Base-by-base conservation (phyloP, 2,329 filamentous ascomycete species). In the Trichoderma sp. region DNA sequence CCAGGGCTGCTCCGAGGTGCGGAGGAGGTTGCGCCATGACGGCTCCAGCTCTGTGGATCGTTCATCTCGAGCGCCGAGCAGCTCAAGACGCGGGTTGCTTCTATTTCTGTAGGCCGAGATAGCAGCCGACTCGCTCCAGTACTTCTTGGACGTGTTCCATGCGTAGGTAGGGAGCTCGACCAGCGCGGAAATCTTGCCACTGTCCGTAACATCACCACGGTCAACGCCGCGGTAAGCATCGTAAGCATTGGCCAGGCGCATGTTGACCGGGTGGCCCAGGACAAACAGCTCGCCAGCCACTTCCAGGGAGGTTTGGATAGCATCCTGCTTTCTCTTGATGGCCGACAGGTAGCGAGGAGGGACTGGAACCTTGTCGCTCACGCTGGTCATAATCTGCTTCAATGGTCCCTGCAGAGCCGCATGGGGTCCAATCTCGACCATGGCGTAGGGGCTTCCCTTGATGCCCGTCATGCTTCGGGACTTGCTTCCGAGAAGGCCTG, bases 81-180 rank as follows among this genome's bases (percentile, higher is more conserved):
- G 73, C 66, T 83, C 81, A 56, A 82, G 79, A 0, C 79, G 75
- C 0, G 77, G 73, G 53, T 78, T 75, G 49, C 71, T 71, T 11
- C 79, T 75, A 62, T 76, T 72, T 11, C 78, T 74, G 66, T 76
- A 75, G 29, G 76, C 74, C 11, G 71, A 64, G 47, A 74, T 76
- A 5, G 75, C 69, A 8, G 76, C 76, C 2, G 76, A 74, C 72
- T 77, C 76, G 57, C 71, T 66, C 75, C 79, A 81, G 68, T 78
- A 77, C 56, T 65, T 73, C 6, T 75, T 75, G 47, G 72, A 71
- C 63, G 82, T 78, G 35, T 79, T 77, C 77, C 79, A 82, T 4
- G 73, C 73, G 61, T 82, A 82, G 0, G 74, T 70, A 0, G 81
- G 81, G 27, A 82, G 72, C 63, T 73, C 16, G 37, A 43, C 37